Evolutionary conservation across 202 grass and related monocot genomes (phyloP), one percentile per base, ranked within the genome.

Genomic region (Schoenoplectus tabernaemontani): DNA sequence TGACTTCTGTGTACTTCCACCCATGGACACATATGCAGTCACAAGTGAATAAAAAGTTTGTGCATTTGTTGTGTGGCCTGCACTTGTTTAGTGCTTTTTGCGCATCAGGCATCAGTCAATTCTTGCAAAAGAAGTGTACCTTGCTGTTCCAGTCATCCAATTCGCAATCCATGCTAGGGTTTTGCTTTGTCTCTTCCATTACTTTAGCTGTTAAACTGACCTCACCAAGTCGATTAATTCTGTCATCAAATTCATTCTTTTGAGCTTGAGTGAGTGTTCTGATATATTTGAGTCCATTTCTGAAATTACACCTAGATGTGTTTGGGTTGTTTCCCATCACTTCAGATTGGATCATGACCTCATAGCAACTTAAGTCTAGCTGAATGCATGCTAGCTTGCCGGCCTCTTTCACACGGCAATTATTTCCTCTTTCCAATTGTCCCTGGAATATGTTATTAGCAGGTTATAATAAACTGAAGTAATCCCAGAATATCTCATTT

Each of bases 61-160:
- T 43, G 86, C 84, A 71, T 92, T 97, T 87, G 91, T 89, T 2
- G 72, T 86, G 78, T 93, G 89, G 30, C 91, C 91, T 44, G 89
- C 86, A 88, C 81, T 89, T 94, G 82, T 81, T 90, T 53, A 97
- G 82, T 81, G 94, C 89, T 77, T 82, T 93, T 63, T 93, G 89
- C 73, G 91, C 94, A 92, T 97, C 94, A 76, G 80, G 71, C 89
- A 97, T 92, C 76, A 97, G 71, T 81, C 78, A 85, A 60, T 93
- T 97, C 78, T 97, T 97, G 81, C 94, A 93, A 78, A 97, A 97
- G 74, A 93, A 93, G 85, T 97, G 87, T 68, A 97, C 93, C 20
- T 83, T 87, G 79, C 84, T 93, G 78, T 97, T 97, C 95, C 91
- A 94, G 79, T 92, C 91, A 84, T 97, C 86, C 84, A 91, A 46